Conservation (phyloP, 2,329 filamentous ascomycete genomes). For the Aspergillus sp. region DNA sequence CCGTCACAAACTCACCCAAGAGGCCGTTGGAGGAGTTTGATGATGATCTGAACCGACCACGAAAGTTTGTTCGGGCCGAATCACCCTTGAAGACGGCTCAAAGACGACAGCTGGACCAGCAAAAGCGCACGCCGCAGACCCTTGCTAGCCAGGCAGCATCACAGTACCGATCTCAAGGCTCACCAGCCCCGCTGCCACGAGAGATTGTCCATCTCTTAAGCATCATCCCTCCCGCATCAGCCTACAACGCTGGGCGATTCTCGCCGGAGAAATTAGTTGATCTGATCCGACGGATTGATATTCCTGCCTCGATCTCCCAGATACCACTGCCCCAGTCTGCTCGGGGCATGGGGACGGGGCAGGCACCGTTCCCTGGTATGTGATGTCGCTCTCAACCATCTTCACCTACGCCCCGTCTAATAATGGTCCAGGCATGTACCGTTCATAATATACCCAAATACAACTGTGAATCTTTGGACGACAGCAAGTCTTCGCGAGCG, state of each 20-base stretch:
- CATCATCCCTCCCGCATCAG: constrained; percentile 69
- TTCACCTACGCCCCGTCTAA: background rate
- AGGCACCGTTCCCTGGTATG: constrained; percentile 34
- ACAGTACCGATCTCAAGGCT: constrained; percentile 51
- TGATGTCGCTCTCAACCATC: background rate
- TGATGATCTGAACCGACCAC: constrained; percentile 68
- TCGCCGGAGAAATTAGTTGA: constrained; percentile 69
- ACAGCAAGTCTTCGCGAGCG: background rate
- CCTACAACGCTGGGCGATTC: constrained; percentile 70
- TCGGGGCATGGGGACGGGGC: constrained; percentile 27
- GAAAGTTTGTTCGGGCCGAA: constrained; percentile 83
- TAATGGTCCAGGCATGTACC: background rate
- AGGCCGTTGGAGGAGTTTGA: constrained; percentile 70
- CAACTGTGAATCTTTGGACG: constrained; percentile 1
- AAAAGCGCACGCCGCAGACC: constrained; percentile 48
- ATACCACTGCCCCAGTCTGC: constrained; percentile 34
- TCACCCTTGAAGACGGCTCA: constrained; percentile 91
- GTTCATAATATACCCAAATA: constrained; percentile 11
- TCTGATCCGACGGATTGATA: constrained; percentile 65
- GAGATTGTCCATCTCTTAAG: constrained; percentile 62
- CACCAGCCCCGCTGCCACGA: constrained; percentile 68
- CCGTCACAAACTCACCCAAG: constrained; percentile 46
- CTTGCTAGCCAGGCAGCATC: constrained; percentile 26
- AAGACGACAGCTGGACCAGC: constrained; percentile 78
- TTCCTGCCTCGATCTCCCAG: constrained; percentile 55